phyloP scores from a whole-genome alignment of 495 filamentous ascomycete species.

The Rostrohypoxylon terebratum region DNA sequence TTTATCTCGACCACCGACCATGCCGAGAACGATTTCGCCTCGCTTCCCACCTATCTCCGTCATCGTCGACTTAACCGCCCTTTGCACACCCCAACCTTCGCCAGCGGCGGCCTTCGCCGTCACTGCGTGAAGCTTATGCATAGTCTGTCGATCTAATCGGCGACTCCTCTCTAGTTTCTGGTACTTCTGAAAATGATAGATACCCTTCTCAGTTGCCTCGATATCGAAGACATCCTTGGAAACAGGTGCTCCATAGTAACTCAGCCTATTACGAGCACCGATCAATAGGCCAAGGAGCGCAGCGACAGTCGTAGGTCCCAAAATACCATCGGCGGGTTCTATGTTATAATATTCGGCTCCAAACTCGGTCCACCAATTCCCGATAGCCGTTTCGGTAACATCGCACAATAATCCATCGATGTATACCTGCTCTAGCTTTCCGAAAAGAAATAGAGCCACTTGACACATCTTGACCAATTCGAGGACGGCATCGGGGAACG shows the following conservation, averaged over 20 bases:
- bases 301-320: slow-evolving; percentile 92
- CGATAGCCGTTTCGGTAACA: slow-evolving; percentile 87
- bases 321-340: slow-evolving; percentile 89
- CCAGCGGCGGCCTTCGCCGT: slow-evolving; percentile 90
- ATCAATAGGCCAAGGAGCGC: slow-evolving; percentile 88
- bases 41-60: slow-evolving; percentile 96
- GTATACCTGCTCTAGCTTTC: slow-evolving; percentile 86
- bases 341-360: slow-evolving; percentile 89
- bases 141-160: slow-evolving; percentile 82
- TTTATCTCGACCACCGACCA: slow-evolving; percentile 90
- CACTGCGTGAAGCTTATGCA: slow-evolving; percentile 79
- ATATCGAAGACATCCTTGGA: slow-evolving; percentile 94
- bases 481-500: slow-evolving; percentile 78
- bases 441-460: slow-evolving; percentile 87
- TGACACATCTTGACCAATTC: slow-evolving; percentile 96
- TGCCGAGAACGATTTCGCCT: slow-evolving; percentile 91
- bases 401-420: slow-evolving; percentile 95
- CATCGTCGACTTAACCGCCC: slow-evolving; percentile 93
- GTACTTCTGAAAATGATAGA: slow-evolving; percentile 88
- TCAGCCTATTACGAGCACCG: slow-evolving; percentile 88
- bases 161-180: slow-evolving; percentile 82
- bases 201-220: slow-evolving; percentile 80
- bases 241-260: slow-evolving; percentile 81
- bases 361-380: slow-evolving; percentile 96
- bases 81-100: slow-evolving; percentile 78